phyloP scores from a whole-genome alignment of 2,329 filamentous ascomycete genomes.

The Hirsutella minnesotensis region DNA sequence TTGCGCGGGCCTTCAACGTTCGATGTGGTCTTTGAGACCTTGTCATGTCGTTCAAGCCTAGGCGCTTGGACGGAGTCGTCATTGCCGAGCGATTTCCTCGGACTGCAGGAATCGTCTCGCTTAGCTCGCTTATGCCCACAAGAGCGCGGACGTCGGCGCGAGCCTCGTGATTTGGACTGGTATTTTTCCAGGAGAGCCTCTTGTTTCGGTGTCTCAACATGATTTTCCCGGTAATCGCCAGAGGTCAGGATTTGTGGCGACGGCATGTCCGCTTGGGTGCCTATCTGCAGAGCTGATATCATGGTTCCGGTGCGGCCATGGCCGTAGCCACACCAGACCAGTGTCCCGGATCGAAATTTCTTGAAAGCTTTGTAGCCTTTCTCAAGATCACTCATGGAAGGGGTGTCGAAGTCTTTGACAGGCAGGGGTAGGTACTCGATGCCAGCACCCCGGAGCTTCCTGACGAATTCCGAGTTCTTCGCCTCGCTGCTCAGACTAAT shows the following conservation, averaged over 20 bases:
- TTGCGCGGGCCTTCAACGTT: no score
- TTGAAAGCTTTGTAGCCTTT: not conserved
- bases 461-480: not conserved
- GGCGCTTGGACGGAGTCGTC: no score
- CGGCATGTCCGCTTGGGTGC: not conserved
- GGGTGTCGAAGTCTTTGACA: not conserved
- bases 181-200: no score
- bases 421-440: slow-evolving; percentile 1
- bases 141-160: no score
- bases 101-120: no score
- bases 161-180: no score
- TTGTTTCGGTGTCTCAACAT: not conserved
- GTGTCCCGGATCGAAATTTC: not conserved
- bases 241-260: not conserved
- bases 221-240: not conserved
- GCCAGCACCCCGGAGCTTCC: not conserved
- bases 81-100: no score
- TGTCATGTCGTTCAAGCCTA: no score
- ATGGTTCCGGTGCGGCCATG: slow-evolving; percentile 4
- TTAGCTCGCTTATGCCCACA: no score
- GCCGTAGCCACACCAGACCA: slow-evolving; percentile 6
- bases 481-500: slow-evolving; percentile 1
- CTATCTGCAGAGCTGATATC: slow-evolving; percentile 3
- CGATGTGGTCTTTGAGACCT: no score
- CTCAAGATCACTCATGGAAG: not conserved